phyloP scores from a whole-genome alignment of 306 rosid genomes.

The Cucurbita maxima region DNA sequence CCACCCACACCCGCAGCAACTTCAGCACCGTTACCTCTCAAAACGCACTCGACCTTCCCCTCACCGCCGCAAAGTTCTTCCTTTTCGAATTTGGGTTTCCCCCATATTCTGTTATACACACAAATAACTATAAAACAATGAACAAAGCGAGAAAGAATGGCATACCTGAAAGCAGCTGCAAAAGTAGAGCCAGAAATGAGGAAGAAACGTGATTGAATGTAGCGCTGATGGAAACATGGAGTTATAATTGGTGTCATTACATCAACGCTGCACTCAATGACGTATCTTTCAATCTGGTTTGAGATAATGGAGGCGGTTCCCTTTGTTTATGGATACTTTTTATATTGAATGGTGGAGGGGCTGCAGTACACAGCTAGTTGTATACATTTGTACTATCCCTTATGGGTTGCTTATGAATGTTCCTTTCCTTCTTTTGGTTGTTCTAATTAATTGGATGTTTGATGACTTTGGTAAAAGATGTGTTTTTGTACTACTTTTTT shows the following conservation, averaged over 20 bases:
- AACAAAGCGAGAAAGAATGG: not conserved
- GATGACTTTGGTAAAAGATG: not conserved
- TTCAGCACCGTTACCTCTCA: too few species aligned
- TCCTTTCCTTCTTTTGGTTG: too few species aligned
- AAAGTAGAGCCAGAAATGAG: not conserved
- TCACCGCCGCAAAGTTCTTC: too few species aligned
- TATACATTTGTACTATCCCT: not conserved
- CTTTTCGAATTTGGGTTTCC: too few species aligned
- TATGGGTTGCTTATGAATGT: not conserved
- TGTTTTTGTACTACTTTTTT: not conserved
- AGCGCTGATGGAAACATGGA: conserved; percentile 20
- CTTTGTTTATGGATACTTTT: not conserved
- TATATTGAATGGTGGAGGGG: not conserved
- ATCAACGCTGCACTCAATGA: conserved; percentile 99
- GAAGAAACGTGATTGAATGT: conserved; percentile 55
- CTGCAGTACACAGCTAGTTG: not conserved
- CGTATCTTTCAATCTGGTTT: conserved; percentile 38
- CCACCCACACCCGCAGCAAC: too few species aligned
- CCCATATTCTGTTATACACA: too few species aligned
- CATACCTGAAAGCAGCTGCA: not conserved
- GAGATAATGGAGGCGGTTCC: not conserved
- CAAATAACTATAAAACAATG: not conserved
- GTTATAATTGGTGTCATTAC: not conserved
- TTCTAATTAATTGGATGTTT: not conserved
- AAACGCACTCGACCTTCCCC: too few species aligned